Evolutionary conservation across 768 basidiomycete species (phyloP).

Genomic region (Lentinula edodes): DNA sequence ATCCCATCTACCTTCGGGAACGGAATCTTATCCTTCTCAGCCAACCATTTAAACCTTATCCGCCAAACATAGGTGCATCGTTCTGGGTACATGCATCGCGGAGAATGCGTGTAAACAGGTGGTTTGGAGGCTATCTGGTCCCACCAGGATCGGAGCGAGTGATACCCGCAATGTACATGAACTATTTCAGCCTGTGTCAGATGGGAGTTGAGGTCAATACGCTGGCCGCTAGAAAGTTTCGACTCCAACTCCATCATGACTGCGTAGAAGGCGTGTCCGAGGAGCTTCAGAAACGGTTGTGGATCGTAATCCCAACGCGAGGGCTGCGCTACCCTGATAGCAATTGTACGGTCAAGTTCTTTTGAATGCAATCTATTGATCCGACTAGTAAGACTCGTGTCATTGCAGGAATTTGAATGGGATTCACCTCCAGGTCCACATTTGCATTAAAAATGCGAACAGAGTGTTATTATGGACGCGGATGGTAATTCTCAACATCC

Average conservation of each 20-base stretch:
- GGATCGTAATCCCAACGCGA: conserved; percentile 13
- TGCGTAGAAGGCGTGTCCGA: conserved; percentile 29
- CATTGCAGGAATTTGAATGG: neutral
- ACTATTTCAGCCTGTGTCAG: conserved; percentile 22
- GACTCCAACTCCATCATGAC: conserved; percentile 22
- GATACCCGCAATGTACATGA: conserved; percentile 29
- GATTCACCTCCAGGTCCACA: conserved; percentile 3
- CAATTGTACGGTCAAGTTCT: conserved; percentile 21
- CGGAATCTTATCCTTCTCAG: conserved; percentile 14
- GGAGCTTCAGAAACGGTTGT: conserved; percentile 15
- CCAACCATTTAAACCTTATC: conserved; percentile 26
- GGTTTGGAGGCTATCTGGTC: conserved; percentile 21
- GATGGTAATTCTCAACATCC: neutral
- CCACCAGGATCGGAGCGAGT: conserved; percentile 28
- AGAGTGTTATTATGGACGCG: neutral
- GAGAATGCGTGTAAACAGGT: conserved; percentile 23
- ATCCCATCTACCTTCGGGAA: conserved; percentile 28
- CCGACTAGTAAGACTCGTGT: neutral
- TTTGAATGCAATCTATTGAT: conserved; percentile 14
- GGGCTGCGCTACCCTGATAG: conserved; percentile 21
- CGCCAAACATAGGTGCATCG: conserved; percentile 33
- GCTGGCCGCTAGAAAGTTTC: conserved; percentile 13
- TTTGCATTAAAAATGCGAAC: conserved; percentile 1
- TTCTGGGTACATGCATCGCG: conserved; percentile 29
- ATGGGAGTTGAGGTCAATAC: conserved; percentile 11